Percentiles rank a stretch among this genome's conserved stretches.
Conservation (phyloP, 148 eudicot genomes). For the Fallopia convolvulus region DNA sequence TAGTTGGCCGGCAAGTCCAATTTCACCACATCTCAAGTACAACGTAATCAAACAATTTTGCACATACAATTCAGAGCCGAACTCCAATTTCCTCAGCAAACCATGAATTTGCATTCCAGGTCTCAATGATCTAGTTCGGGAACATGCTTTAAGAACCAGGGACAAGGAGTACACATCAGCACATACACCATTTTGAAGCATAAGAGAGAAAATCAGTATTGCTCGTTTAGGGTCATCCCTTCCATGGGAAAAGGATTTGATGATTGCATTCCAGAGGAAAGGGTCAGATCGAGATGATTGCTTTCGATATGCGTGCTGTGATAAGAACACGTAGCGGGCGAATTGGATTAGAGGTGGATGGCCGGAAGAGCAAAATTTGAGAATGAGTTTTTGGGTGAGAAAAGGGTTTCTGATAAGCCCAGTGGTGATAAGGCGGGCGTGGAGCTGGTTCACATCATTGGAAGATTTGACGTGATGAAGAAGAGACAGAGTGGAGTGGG, state of each 20-base stretch:
- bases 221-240: slow-evolving; percentile 38
- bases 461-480: slow-evolving; percentile 47
- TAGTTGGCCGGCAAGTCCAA: slow-evolving; percentile 43
- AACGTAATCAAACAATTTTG: slow-evolving; percentile 58
- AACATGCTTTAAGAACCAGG: slow-evolving; percentile 58
- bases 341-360: slow-evolving; percentile 36
- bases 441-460: slow-evolving; percentile 51
- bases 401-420: slow-evolving; percentile 39
- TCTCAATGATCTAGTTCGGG: slow-evolving; percentile 31
- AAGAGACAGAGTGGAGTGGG: slow-evolving; percentile 32
- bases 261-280: slow-evolving; percentile 59
- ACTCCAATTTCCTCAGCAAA: slow-evolving; percentile 37
- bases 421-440: slow-evolving; percentile 57
- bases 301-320: slow-evolving; percentile 11
- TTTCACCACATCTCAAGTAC: slow-evolving; percentile 43
- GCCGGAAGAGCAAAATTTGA: slow-evolving; percentile 39
- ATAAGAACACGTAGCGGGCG: slow-evolving; percentile 45
- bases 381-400: slow-evolving; percentile 57
- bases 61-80: slow-evolving; percentile 53
- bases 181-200: slow-evolving; percentile 50
- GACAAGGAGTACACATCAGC: slow-evolving; percentile 65
- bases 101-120: slow-evolving; percentile 85
- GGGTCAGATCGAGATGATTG: slow-evolving; percentile 27
- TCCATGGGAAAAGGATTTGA: slow-evolving; percentile 48
- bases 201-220: slow-evolving; percentile 29